Percentiles rank a stretch among this genome's conserved stretches.
phyloP scores from a whole-genome alignment of 192 early-diverging fungal species.

The Coemansia pectinata region DNA sequence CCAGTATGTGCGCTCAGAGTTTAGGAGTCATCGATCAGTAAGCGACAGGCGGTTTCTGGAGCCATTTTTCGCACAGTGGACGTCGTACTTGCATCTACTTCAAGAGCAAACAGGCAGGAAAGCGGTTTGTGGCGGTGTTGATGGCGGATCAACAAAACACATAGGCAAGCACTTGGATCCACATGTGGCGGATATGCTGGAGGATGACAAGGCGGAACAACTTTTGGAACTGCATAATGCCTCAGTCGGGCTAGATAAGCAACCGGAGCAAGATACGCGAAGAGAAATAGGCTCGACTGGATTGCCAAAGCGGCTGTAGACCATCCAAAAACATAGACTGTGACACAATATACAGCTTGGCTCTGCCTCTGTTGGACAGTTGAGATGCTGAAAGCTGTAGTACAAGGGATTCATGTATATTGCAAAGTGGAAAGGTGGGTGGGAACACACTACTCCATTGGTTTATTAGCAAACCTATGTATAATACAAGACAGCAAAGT shows the following conservation, averaged over 20 bases:
- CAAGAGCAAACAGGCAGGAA: slow-evolving; percentile 20
- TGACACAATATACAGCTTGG: too few relatives aligned
- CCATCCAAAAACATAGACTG: too few relatives aligned
- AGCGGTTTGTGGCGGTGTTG: background rate
- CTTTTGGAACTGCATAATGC: slow-evolving; percentile 49
- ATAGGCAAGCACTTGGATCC: slow-evolving; percentile 42
- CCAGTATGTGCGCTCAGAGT: slow-evolving; percentile 54
- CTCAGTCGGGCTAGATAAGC: slow-evolving; percentile 8
- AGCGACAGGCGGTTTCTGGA: slow-evolving; percentile 40
- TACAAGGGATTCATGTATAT: too few relatives aligned
- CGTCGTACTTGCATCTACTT: slow-evolving; percentile 31
- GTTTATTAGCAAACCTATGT: too few relatives aligned
- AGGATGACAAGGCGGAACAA: slow-evolving; percentile 55
- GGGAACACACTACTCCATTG: too few relatives aligned
- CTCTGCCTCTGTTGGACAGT: too few relatives aligned
- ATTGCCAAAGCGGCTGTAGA: slow-evolving; percentile 7
- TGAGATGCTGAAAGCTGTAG: too few relatives aligned
- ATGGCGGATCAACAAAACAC: background rate
- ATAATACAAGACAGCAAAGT: too few relatives aligned
- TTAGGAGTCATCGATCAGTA: slow-evolving; percentile 43
- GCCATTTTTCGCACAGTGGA: slow-evolving; percentile 51
- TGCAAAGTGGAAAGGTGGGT: too few relatives aligned
- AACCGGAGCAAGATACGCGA: background rate
- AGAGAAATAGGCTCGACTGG: background rate
- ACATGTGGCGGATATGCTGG: slow-evolving; percentile 33